Evolutionary conservation across 306 rosid genomes (phyloP), one percentile per base, ranked within the genome.

Genomic region (Coriaria nepalensis): DNA sequence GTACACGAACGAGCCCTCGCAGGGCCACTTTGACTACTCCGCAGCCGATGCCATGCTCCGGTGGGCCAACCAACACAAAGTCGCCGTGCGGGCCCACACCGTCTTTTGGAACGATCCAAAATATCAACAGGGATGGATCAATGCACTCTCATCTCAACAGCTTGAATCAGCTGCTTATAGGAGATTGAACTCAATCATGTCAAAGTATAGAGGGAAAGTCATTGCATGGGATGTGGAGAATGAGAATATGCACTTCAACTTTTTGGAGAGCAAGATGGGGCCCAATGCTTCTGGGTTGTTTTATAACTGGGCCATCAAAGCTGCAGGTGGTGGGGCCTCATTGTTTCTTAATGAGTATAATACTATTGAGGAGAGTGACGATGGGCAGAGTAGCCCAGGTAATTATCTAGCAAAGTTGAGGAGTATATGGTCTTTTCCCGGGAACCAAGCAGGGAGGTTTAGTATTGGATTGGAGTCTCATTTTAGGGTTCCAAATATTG

Each of bases 221-320:
- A 71, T 78, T 49, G 78, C 56, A 6, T 88, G 88, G 96, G 96
- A 88, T 61, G 93, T 83, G 53, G 76, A 67, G 0, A 88, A 88
- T 51, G 96, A 88, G 48, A 73, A 83, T 52, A 6, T 88, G 14
- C 95, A 83, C 50, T 55, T 61, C 6, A 34, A 65, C 2, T 81
- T 73, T 58, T 88, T 78, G 0, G 88, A 83, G 61, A 13, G 33
- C 5, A 70, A 53, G 52, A 70, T 73, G 39, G 83, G 86, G 38
- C 6, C 0, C 5, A 0, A 0, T 10, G 60, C 78, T 45, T 78
- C 88, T 5, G 49, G 67, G 2, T 2, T 7, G 20, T 40, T 70
- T 2, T 78, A 76, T 40, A 72, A 55, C 6, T 43, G 36, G 55
- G 93, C 63, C 50, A 65, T 69, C 6, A 9, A 11, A 2, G 66